A percentile compares a stretch with the other conserved stretches of the same genome.
These are phyloP conservation scores for Populus trichocarpa DNA, from an alignment of 441 rosid genomes.

Conservation along the genomic window DNA sequence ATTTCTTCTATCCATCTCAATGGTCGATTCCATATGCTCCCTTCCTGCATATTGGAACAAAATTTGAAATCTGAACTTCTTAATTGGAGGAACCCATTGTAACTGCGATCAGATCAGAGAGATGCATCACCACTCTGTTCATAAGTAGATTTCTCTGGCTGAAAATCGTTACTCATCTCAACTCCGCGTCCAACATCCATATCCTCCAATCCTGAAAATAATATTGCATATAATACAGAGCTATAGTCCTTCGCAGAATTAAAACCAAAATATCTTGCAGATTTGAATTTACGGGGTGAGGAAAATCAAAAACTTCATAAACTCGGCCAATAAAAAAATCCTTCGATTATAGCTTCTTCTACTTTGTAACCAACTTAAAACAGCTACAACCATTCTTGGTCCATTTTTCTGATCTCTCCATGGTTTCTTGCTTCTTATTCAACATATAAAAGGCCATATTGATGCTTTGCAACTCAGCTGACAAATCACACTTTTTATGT, in stretches of 20 bases:
- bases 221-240: too few relatives aligned
- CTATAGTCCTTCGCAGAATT: too few relatives aligned
- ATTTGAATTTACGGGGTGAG: neutral
- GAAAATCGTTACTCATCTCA: slow-evolving; percentile 4
- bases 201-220: slow-evolving; percentile 2
- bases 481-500: neutral
- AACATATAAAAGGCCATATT: too few relatives aligned
- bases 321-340: neutral
- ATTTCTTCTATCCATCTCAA: slow-evolving; percentile 20
- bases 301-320: neutral
- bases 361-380: neutral
- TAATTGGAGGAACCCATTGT: neutral
- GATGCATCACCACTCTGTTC: slow-evolving; percentile 1
- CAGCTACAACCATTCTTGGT: neutral
- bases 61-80: neutral
- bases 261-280: neutral
- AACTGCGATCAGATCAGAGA: neutral
- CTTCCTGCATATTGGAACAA: slow-evolving; percentile 29
- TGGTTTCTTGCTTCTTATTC: neutral
- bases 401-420: neutral
- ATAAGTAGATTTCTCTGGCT: neutral
- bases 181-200: slow-evolving; percentile 5
- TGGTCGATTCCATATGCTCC: slow-evolving; percentile 19
- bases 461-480: neutral
- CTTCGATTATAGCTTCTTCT: neutral